Conservation (phyloP, 225 moss, liverwort and hornwort species). For the Straminergon stramineum region DNA sequence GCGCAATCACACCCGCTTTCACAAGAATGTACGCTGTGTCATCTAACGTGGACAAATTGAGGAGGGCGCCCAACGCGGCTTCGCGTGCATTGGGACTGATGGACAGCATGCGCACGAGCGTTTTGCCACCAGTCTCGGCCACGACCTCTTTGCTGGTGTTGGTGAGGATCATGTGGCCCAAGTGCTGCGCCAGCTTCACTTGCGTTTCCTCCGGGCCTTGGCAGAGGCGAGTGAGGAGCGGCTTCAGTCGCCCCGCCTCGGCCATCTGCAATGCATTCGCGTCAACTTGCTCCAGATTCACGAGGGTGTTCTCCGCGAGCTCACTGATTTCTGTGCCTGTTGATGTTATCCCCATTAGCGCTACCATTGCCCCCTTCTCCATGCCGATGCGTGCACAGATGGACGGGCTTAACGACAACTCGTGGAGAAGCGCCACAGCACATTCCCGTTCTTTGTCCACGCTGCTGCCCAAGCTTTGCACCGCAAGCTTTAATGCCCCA, state of each 20-base stretch:
- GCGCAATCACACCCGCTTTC: conserved; percentile 34
- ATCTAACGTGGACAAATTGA: conserved; percentile 32
- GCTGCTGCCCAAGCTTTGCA: conserved; percentile 29
- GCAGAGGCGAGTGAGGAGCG: conserved; percentile 27
- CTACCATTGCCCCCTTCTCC: conserved; percentile 25
- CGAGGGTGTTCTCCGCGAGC: conserved; percentile 24
- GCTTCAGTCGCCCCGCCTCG: conserved; percentile 42
- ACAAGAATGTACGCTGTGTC: conserved; percentile 29
- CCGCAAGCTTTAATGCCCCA: conserved; percentile 33
- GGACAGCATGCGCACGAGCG: conserved; percentile 40
- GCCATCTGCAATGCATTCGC: conserved; percentile 38
- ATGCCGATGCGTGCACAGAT: conserved; percentile 25
- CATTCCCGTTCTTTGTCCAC: conserved; percentile 35
- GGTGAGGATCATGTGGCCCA: conserved; percentile 48
- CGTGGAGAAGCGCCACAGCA: conserved; percentile 26
- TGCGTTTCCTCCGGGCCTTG: conserved; percentile 41
- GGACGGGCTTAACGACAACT: conserved; percentile 11
- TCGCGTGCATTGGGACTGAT: conserved; percentile 36
- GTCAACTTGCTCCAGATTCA: conserved; percentile 36
- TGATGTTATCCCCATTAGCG: conserved; percentile 18
- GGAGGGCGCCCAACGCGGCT: conserved; percentile 33
- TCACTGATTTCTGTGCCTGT: conserved; percentile 4
- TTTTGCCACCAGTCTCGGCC: conserved; percentile 28
- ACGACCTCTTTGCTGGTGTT: conserved; percentile 49
- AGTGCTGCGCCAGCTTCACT: conserved; percentile 32